Evolutionary conservation across 2,329 filamentous ascomycete genomes (phyloP), one percentile per base, ranked within the genome.

Genomic region (Clarireedia hainanense): DNA sequence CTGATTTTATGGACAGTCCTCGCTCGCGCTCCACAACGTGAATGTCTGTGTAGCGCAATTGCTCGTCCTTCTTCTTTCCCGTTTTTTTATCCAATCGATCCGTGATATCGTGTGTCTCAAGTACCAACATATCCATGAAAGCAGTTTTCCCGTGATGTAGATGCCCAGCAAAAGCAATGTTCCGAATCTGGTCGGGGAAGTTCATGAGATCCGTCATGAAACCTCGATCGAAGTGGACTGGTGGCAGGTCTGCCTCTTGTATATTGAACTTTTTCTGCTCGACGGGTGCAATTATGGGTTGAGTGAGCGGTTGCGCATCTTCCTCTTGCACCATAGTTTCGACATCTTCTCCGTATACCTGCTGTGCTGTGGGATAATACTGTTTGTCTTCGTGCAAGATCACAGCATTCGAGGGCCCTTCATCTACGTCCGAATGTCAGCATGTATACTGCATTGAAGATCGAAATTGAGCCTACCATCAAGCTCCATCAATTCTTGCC

Each of bases 301-400:
- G 84, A 30, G 89, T 84, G 60, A 99, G 80, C 47, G 91, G 88
- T 71, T 99, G 94, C 58, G 91, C 88, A 76, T 99, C 94, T 74
- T 97, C 94, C 72, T 99, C 94, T 69, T 97, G 89, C 39, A 99
- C 92, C 72, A 96, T 75, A 1, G 92, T 94, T 74, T 99, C 94
- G 65, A 99, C 94, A 73, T 94, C 91, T 65, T 85, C 80, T 52
- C 94, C 94, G 70, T 97, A 99, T 43, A 96, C 85, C 72, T 99
- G 94, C 69, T 92, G 86, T 56, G 94, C 94, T n/a, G 91, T 96
- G 30, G 94, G 94, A 70, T 99, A 99, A 73, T 99, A 99, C 71
- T 97, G 94, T 73, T 99, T 99, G 75, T 99, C 94, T 77, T 99
- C 94, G 74, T 99, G 94, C 47, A 99, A 81, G 57, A 99, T 81